Evolutionary conservation across 2,329 filamentous ascomycete species (phyloP).

Genomic region (Penicillium sp.): DNA sequence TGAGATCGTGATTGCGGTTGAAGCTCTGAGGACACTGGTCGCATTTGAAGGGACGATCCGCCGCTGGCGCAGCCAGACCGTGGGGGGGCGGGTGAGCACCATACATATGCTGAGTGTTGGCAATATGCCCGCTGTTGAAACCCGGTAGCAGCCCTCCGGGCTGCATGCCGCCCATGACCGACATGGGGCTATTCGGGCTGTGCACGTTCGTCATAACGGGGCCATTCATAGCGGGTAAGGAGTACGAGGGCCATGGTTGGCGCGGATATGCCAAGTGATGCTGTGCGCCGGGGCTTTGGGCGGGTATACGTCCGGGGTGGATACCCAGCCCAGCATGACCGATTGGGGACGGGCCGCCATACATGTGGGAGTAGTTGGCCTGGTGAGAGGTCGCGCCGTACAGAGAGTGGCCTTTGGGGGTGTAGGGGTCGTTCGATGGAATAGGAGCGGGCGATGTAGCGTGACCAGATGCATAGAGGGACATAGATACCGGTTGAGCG

Average conservation of each 20-base stretch:
- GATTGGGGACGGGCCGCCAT: conserved; percentile 25
- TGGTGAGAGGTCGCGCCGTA: conserved; percentile 50
- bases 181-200: conserved; percentile 69
- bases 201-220: conserved; percentile 76
- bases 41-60: conserved; percentile 91
- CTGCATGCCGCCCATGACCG: conserved; percentile 62
- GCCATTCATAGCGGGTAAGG: conserved; percentile 61
- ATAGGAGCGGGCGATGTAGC: conserved; percentile 52
- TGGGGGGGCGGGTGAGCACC: conserved; percentile 53
- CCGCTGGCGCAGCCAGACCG: conserved; percentile 54
- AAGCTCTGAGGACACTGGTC: conserved; percentile 91
- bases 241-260: conserved; percentile 52
- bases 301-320: conserved; percentile 52
- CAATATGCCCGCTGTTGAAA: conserved; percentile 62
- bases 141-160: conserved; percentile 55
- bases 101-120: conserved; percentile 61
- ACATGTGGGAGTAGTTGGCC: conserved; percentile 42
- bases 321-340: conserved; percentile 42
- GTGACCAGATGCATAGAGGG: conserved; percentile 29
- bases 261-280: conserved; percentile 37
- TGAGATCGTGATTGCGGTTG: conserved; percentile 93
- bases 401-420: conserved; percentile 51
- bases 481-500: conserved; percentile 45
- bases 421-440: conserved; percentile 58
- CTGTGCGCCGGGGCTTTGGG: conserved; percentile 48